Evolutionary conservation across 2,329 filamentous ascomycete species (phyloP), one percentile per base, ranked within the genome.

Genomic region (Nemania sp.): DNA sequence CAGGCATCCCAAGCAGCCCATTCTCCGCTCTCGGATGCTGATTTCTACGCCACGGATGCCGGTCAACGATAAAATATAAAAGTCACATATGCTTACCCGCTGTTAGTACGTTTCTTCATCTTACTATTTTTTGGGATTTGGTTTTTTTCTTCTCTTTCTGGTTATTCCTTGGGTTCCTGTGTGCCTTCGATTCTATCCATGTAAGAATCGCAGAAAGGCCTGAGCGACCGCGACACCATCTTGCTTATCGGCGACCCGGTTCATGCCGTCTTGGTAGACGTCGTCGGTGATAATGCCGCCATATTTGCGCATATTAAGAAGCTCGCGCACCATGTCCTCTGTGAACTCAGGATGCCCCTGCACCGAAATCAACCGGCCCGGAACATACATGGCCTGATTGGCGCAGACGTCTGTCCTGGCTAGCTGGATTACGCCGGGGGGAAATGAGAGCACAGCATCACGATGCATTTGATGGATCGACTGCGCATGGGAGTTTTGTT

Each of bases 331-430:
- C 71, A 97, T 94, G 18, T 89, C 86, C 67, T 85, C 84, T 3
- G 86, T 92, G 77, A 95, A 96, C 79, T 97, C 94, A 0, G 93
- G 94, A 79, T 97, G 93, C 5, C 93, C 93, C 82, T 97, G 93
- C 1, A 97, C 88, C 0, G 92, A 90, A 68, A 97, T 90, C 68
- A 92, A 83, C 41, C 86, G 85, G 49, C 85, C 83, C 8, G 89
- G 87, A 22, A 85, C 80, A 77, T 96, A 92, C 87, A 97, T 93
- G 69, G 90, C 92, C 79, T 97, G 93, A n/a, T 93, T 89, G 10
- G 85, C 81, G 81, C 93, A 97, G 53, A 84, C 80, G 3, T 86
- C 84, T 1, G 91, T 92, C 47, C 84, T 86, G 1, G 89, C 93
- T 1, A 97, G 84, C 1, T 83, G 80, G 64, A 90, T 84, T 1